A percentile compares a stretch with the other conserved stretches of the same genome.
These are phyloP conservation scores for Parathielavia appendiculata DNA, from an alignment of 495 filamentous ascomycete genomes.

Conservation along the genomic window DNA sequence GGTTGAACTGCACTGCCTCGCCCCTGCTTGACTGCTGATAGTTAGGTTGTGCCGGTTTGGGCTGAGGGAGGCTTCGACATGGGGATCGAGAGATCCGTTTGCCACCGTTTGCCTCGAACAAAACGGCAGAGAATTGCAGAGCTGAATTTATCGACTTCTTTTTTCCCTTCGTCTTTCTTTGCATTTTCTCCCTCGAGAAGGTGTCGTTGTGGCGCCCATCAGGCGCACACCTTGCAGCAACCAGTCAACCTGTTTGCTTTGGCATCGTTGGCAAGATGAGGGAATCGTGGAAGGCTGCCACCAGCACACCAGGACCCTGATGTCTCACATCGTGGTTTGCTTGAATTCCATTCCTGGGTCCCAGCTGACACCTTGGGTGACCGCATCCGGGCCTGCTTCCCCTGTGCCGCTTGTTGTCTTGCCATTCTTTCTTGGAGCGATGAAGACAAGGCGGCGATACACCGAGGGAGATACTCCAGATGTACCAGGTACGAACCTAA, in stretches of 20 bases:
- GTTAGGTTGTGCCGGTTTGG: background rate
- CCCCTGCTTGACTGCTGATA: background rate
- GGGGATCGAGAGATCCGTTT: conserved; percentile 11
- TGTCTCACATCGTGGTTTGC: conserved; percentile 16
- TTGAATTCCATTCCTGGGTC: background rate
- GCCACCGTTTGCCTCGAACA: background rate
- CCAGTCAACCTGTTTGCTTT: conserved; percentile 10
- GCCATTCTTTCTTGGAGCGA: conserved; percentile 1
- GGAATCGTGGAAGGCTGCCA: background rate
- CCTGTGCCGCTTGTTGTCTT: conserved; percentile 1
- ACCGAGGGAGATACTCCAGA: background rate
- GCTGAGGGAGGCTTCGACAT: conserved; percentile 4
- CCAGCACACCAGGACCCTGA: conserved; percentile 6
- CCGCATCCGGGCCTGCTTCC: conserved; percentile 9
- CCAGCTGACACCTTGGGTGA: conserved; percentile 11
- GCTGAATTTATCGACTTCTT: conserved; percentile 9
- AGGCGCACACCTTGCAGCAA: background rate
- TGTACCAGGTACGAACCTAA: no score
- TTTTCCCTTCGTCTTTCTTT: background rate
- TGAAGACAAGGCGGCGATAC: background rate
- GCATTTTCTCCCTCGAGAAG: background rate
- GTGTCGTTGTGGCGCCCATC: background rate
- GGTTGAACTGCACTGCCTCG: conserved; percentile 12
- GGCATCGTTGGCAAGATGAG: background rate
- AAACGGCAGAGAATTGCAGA: background rate